Evolutionary conservation across 257 asterid genomes (phyloP).

Genomic region (Salvia hispanica): DNA sequence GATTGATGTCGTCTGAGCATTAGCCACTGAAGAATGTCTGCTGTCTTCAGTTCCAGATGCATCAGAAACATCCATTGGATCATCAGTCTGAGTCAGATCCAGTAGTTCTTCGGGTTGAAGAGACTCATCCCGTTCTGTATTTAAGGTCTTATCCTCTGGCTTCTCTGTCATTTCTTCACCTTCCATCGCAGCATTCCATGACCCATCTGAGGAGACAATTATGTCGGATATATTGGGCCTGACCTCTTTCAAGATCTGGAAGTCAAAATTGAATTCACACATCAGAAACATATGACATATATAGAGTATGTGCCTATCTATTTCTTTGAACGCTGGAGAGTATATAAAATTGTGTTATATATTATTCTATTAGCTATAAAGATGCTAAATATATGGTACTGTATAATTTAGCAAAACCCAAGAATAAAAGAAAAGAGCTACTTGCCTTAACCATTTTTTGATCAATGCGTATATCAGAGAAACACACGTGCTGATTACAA

Average conservation of each 20-base stretch:
- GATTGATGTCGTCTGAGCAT: conserved; percentile 26
- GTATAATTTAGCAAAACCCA: conserved; percentile 11
- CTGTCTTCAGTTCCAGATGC: conserved; percentile 44
- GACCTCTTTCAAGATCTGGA: conserved; percentile 74
- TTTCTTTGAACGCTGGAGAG: conserved; percentile 5
- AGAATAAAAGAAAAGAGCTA: conserved; percentile 30
- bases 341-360: neutral
- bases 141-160: conserved; percentile 40
- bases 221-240: conserved; percentile 56
- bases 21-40: conserved; percentile 34
- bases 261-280: conserved; percentile 12
- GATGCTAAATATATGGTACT: neutral
- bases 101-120: conserved; percentile 43
- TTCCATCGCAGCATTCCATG: conserved; percentile 66
- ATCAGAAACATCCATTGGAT: conserved; percentile 36
- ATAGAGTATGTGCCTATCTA: neutral
- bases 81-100: conserved; percentile 68
- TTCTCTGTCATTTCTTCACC: conserved; percentile 47
- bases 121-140: conserved; percentile 34
- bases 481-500: conserved; percentile 79
- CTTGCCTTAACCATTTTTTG: conserved; percentile 82
- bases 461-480: conserved; percentile 83
- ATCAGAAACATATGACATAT: neutral
- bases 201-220: conserved; percentile 72
- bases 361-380: neutral